Conservation (phyloP, 2,329 filamentous ascomycete genomes). For the Helotiales sp. region DNA sequence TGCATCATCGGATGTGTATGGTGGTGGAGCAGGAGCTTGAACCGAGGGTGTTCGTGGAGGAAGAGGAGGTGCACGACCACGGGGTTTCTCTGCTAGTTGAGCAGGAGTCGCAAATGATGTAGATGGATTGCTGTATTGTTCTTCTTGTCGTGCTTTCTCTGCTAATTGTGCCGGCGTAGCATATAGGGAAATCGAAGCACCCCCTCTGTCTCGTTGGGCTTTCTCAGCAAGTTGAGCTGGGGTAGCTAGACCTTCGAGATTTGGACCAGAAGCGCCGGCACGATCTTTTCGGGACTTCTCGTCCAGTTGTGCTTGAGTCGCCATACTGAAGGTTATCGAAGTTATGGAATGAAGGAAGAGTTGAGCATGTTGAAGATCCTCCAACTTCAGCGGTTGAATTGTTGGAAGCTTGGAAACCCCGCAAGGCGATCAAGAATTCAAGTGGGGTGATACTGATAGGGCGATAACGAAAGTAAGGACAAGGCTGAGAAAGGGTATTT, state of each 20-base stretch:
- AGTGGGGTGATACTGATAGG: conserved; percentile 6
- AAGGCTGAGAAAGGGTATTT: neutral
- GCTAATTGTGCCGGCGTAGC: conserved; percentile 31
- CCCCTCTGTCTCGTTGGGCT: neutral
- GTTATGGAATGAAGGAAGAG: neutral
- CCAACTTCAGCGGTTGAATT: neutral
- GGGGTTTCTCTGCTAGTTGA: conserved; percentile 28
- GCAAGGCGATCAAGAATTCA: neutral
- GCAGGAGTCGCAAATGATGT: conserved; percentile 23
- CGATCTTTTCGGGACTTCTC: conserved; percentile 5
- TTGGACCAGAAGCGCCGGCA: conserved; percentile 6
- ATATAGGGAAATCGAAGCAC: conserved; percentile 2
- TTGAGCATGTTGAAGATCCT: neutral
- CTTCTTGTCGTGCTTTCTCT: conserved; percentile 29
- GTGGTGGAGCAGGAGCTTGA: conserved; percentile 34
- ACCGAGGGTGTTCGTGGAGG: conserved; percentile 35
- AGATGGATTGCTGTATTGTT: neutral
- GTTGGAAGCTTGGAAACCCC: conserved; percentile 5
- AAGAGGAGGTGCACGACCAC: conserved; percentile 35
- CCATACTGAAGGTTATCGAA: neutral
- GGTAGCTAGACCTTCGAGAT: neutral
- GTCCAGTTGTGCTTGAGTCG: conserved; percentile 12
- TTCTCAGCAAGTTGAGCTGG: conserved; percentile 1
- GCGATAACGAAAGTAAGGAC: conserved; percentile 10
- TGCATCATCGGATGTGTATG: conserved; percentile 39